These are phyloP conservation scores for Cercospora beticola DNA, from an alignment of 2,329 filamentous ascomycete genomes.

Conservation along the genomic window DNA sequence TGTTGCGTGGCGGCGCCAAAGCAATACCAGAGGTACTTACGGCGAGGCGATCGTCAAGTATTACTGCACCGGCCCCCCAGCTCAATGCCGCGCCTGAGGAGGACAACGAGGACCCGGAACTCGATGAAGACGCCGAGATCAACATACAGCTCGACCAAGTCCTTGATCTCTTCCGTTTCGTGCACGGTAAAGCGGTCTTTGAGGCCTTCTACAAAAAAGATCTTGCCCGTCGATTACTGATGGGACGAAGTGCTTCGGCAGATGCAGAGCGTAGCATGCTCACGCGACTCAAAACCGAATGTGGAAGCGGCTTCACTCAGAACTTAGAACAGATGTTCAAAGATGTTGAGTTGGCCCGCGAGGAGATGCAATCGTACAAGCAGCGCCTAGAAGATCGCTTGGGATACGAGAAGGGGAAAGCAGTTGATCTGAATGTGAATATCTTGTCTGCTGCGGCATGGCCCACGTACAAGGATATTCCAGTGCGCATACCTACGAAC, in stretches of 20 bases:
- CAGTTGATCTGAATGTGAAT: conserved; percentile 77
- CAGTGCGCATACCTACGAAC: conserved; percentile 71
- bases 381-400: conserved; percentile 59
- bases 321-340: conserved; percentile 99
- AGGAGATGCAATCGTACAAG: conserved; percentile 91
- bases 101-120: conserved; percentile 59
- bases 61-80: conserved; percentile 48
- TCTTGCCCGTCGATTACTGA: conserved; percentile 80
- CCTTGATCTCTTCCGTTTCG: conserved; percentile 91
- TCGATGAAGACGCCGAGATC: conserved; percentile 88
- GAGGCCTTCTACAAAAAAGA: conserved; percentile 99
- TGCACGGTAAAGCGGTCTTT: conserved; percentile 95
- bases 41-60: conserved; percentile 44
- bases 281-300: conserved; percentile 85
- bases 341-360: conserved; percentile 87
- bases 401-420: conserved; percentile 48
- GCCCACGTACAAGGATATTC: conserved; percentile 82
- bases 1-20: conserved; percentile 85
- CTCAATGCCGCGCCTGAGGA: conserved; percentile 58
- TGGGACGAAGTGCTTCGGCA: conserved; percentile 88
- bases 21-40: conserved; percentile 70
- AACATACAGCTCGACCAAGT: conserved; percentile 90
- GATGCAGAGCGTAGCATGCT: conserved; percentile 97
- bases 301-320: conserved; percentile 89
- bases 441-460: conserved; percentile 89